phyloP scores from a whole-genome alignment of 208 protist species.

The Acanthamoeba healyi region DNA sequence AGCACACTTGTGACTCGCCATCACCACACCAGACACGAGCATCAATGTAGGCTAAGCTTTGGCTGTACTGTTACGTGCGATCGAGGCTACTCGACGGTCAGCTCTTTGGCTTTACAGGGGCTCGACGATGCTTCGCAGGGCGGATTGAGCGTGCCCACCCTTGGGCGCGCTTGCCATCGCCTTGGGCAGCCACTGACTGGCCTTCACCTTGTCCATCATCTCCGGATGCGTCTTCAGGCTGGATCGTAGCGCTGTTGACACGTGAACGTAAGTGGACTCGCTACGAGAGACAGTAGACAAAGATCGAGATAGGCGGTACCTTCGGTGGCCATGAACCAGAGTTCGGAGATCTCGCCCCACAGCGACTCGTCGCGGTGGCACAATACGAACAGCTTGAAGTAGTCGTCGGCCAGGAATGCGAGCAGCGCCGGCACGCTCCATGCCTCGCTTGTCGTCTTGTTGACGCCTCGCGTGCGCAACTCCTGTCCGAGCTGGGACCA shows the following conservation, averaged over 20 bases:
- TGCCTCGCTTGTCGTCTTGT: neutral
- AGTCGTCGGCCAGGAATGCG: neutral
- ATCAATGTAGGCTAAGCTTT: too few species aligned
- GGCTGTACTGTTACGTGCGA: too few species aligned
- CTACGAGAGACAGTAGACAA: neutral
- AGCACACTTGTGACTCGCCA: too few species aligned
- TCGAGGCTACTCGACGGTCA: too few species aligned
- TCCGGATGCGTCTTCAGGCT: conserved; percentile 2
- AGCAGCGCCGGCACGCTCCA: neutral
- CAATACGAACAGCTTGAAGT: conserved; percentile 38
- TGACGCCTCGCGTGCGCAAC: neutral
- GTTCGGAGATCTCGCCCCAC: conserved; percentile 66
- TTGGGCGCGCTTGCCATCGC: neutral
- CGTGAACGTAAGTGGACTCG: neutral
- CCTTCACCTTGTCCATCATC: neutral
- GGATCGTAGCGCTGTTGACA: neutral
- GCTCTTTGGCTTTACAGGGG: too few species aligned
- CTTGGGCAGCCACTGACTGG: conserved; percentile 35
- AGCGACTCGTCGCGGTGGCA: neutral
- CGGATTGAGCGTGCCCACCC: neutral
- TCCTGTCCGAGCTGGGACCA: neutral
- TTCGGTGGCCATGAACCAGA: conserved; percentile 70
- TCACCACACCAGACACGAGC: too few species aligned
- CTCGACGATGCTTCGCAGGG: neutral
- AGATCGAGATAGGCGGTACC: conserved; percentile 16